Evolutionary conservation across 129 eudicot genomes (phyloP).

Genomic region (Daucus carota): DH1_v3.0 NC_030385.2:7164501-7165000

Average conservation of each 20-base stretch:
- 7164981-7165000: no score
- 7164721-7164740: neutral
- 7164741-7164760: neutral
- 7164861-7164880: neutral
- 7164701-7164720: neutral
- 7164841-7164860: neutral
- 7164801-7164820: neutral
- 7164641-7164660: conserved; percentile 10
- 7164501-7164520: conserved; percentile 12
- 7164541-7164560: neutral
- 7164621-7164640: neutral
- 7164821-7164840: neutral
- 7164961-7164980: neutral
- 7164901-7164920: conserved; percentile 4
- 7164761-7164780: neutral
- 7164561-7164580: conserved; percentile 10
- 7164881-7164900: conserved; percentile 10
- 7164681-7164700: neutral
- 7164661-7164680: conserved; percentile 8
- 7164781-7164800: no score
- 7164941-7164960: neutral
- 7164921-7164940: neutral
- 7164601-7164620: neutral
- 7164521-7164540: conserved; percentile 8
- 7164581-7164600: conserved; percentile 4